phyloP scores from a whole-genome alignment of 192 early-diverging fungal genomes.

The Hyaloraphidium curvatum region DNA sequence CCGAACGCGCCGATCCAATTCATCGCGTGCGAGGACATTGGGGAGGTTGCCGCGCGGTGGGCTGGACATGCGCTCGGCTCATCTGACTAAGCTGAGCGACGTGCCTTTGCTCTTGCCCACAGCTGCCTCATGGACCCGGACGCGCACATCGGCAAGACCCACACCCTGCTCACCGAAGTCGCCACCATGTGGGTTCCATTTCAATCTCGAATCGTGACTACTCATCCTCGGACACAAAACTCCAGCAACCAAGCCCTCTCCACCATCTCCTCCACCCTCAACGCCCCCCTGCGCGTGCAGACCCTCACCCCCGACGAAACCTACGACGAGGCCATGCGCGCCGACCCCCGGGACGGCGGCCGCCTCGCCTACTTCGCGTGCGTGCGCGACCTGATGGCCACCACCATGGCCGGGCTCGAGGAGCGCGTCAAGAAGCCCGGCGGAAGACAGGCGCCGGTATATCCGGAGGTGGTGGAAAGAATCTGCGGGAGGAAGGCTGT shows the following conservation, averaged over 20 bases:
- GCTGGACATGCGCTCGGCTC: background rate
- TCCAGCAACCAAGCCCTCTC: background rate
- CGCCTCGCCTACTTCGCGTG: conserved; percentile 1
- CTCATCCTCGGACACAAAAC: no score
- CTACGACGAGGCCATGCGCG: background rate
- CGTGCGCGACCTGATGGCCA: background rate
- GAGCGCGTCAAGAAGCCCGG: background rate
- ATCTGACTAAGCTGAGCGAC: background rate
- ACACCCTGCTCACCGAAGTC: background rate
- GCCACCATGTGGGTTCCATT: background rate
- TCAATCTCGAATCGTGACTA: no score
- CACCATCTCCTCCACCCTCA: background rate
- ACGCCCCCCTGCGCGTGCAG: background rate
- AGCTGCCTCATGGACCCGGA: background rate
- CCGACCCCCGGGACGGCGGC: background rate
- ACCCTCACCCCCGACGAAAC: background rate
- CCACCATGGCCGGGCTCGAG: background rate
- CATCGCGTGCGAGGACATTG: conserved; percentile 2
- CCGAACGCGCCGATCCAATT: conserved; percentile 1
- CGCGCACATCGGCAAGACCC: background rate
- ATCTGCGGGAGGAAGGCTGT: background rate
- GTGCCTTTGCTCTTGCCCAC: background rate
- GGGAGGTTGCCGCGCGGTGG: conserved; percentile 1
- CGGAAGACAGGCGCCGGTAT: background rate
- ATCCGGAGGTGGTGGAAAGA: background rate